Base-by-base conservation (phyloP, 1,284 basidiomycete genomes). In the Ceratobasidium theobromae region DNA sequence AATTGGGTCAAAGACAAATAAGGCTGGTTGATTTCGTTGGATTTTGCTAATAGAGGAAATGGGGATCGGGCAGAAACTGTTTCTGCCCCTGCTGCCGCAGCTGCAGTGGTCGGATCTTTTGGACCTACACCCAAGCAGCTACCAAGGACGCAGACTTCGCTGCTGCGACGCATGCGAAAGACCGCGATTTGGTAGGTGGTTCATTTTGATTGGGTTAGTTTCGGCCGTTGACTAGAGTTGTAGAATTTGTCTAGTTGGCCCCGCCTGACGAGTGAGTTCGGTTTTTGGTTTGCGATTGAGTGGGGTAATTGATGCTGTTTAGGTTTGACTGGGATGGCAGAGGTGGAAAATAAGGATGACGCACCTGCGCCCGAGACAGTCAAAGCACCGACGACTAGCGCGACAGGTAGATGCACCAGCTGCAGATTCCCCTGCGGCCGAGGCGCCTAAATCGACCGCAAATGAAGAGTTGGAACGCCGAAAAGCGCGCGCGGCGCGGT, bases 21-120 rank as follows among this genome's bases (percentile, higher is more conserved):
- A 89, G 75, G 75, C 77, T 0, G 87, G 88, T 71, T 84, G 89
- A 72, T 81, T 89, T 86, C 86, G 1, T 72, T 83, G 46, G 77
- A 78, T 32, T 78, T 78, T 14, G 86, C 83, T 75, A 75, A 80
- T 25, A 73, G 77, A 40, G 74, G 73, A 30, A n/a, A n/a, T n/a
- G 70, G 68, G 18, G 64, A 64, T 8, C 53, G 65, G 16, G 23
- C 54, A 25, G 53, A 28, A 33, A 33, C 67, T 30, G 45, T 53
- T 33, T 40, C 23, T 6, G 67, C 53, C 23, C 32, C 65, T 16
- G 57, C 51, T 16, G 69, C 40, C 23, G n/a, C n/a, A n/a, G n/a
- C n/a, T n/a, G n/a, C n/a, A n/a, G n/a, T n/a, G n/a, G n/a, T n/a
- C 35, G 35, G 16, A 38, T 8, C 35, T 38, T 8, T 16, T 38